Evolutionary conservation across 23 red algal species (phyloP).

Genomic region (Cyanidioschyzon merolae): DNA sequence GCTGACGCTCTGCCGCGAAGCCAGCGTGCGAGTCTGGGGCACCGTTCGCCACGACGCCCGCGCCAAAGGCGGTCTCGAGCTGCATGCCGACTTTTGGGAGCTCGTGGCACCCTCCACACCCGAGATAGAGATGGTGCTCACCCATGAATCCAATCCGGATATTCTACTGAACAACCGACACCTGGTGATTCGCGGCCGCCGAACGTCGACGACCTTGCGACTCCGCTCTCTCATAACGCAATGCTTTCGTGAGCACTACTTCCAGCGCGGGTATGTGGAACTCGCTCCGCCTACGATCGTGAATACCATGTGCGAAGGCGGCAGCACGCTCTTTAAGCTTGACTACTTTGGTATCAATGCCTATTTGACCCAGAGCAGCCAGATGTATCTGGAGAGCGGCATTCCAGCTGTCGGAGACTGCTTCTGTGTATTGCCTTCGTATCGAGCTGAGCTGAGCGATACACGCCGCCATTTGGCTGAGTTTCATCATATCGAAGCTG

Average conservation of each 20-base stretch:
- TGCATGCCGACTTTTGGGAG: conserved; percentile 85
- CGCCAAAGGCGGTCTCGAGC: conserved; percentile 85
- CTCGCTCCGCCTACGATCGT: conserved; percentile 83
- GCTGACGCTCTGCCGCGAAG: conserved; percentile 60
- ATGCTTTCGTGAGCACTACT: conserved; percentile 95
- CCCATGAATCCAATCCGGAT: conserved; percentile 74
- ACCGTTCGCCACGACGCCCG: conserved; percentile 46
- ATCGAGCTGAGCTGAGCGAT: conserved; percentile 74
- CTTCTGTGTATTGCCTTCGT: conserved; percentile 88
- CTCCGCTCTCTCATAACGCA: conserved; percentile 81
- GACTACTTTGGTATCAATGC: conserved; percentile 82
- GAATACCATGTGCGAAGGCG: conserved; percentile 93
- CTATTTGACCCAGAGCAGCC: conserved; percentile 77
- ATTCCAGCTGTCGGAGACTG: conserved; percentile 89
- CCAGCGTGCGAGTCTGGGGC: conserved; percentile 63
- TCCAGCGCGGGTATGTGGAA: conserved; percentile 75
- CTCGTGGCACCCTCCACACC: conserved; percentile 54
- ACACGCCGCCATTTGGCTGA: conserved; percentile 92
- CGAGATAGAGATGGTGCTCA: conserved; percentile 85
- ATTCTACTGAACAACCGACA: conserved; percentile 89
- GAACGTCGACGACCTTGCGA: conserved; percentile 50
- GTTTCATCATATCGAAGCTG: conserved; percentile 97
- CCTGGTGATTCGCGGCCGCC: conserved; percentile 68
- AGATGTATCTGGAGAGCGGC: conserved; percentile 92
- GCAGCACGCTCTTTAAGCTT: conserved; percentile 81